Evolutionary conservation across 2,329 filamentous ascomycete genomes (phyloP).

Genomic region (Mariannaea elegans): DNA sequence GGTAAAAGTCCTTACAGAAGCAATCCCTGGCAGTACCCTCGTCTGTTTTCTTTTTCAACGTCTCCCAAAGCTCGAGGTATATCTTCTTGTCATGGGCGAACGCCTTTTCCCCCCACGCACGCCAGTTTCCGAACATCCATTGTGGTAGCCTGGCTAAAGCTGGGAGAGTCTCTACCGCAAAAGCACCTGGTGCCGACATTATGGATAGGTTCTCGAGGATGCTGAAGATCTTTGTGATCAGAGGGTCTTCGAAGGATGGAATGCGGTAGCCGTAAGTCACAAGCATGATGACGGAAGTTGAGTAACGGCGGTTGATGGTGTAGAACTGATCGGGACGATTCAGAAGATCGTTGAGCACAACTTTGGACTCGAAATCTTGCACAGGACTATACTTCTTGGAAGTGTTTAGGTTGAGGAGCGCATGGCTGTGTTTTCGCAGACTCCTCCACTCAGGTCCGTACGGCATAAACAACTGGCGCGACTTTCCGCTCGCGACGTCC

Average conservation of each 20-base stretch:
- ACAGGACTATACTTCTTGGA: conserved; percentile 26
- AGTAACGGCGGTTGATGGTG: conserved; percentile 32
- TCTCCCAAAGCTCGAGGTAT: conserved; percentile 28
- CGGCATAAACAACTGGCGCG: conserved; percentile 24
- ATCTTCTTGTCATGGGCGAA: conserved; percentile 28
- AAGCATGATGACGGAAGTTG: conserved; percentile 31
- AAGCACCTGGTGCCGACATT: conserved; percentile 22
- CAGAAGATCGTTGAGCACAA: conserved; percentile 17
- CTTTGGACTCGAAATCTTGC: conserved; percentile 35
- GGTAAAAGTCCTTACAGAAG: conserved; percentile 30
- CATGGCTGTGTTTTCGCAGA: conserved; percentile 24
- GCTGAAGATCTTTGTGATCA: conserved; percentile 29
- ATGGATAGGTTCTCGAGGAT: conserved; percentile 25
- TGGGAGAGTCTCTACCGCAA: conserved; percentile 21
- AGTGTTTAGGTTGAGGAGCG: conserved; percentile 23
- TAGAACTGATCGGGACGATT: conserved; percentile 23
- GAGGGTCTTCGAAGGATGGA: conserved; percentile 26
- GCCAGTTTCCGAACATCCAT: conserved; percentile 21
- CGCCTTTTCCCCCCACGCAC: conserved; percentile 18
- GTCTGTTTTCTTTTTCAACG: conserved; percentile 18
- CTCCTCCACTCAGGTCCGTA: conserved; percentile 21
- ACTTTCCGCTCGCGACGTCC: conserved; percentile 18
- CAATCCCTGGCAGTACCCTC: conserved; percentile 25
- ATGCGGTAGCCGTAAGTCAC: conserved; percentile 31
- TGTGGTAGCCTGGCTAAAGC: conserved; percentile 12